Conservation (phyloP, 441 rosid genomes). For the Erodium moschatum region DNA sequence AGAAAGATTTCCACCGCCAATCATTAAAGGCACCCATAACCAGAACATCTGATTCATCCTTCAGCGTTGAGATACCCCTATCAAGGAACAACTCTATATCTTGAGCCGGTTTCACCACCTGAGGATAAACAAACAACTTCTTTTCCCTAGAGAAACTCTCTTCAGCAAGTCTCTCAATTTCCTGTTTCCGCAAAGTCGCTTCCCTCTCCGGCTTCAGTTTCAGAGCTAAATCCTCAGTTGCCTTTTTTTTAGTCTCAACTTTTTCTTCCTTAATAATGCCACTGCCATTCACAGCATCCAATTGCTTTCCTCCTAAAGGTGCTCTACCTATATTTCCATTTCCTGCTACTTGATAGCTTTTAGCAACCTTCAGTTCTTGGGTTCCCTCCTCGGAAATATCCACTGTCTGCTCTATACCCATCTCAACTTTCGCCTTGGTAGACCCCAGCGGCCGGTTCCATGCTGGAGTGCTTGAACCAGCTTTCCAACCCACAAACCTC, state of each 20-base stretch:
- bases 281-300: slow-evolving; percentile 21
- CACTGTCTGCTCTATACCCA: slow-evolving; percentile 27
- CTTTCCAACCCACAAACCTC: slow-evolving; percentile 41
- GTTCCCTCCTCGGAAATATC: too few species aligned
- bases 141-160: slow-evolving; percentile 40
- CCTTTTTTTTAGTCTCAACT: slow-evolving; percentile 13
- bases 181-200: slow-evolving; percentile 37
- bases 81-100: slow-evolving; percentile 70
- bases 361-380: slow-evolving; percentile 15
- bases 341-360: slow-evolving; percentile 20
- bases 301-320: too few species aligned
- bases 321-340: slow-evolving; percentile 30
- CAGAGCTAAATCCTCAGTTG: slow-evolving; percentile 20
- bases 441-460: slow-evolving; percentile 25
- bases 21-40: slow-evolving; percentile 91
- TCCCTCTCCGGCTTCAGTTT: slow-evolving; percentile 38
- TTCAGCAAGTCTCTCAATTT: slow-evolving; percentile 45
- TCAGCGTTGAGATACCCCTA: slow-evolving; percentile 52
- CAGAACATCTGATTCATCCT: slow-evolving; percentile 51
- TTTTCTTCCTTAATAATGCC: slow-evolving; percentile 21
- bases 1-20: slow-evolving; percentile 88
- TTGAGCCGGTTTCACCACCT: slow-evolving; percentile 44
- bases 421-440: slow-evolving; percentile 22
- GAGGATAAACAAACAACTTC: slow-evolving; percentile 67
- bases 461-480: slow-evolving; percentile 29